phyloP scores from a whole-genome alignment of 2,329 filamentous ascomycete species.

The Huntiella omanensis region DNA sequence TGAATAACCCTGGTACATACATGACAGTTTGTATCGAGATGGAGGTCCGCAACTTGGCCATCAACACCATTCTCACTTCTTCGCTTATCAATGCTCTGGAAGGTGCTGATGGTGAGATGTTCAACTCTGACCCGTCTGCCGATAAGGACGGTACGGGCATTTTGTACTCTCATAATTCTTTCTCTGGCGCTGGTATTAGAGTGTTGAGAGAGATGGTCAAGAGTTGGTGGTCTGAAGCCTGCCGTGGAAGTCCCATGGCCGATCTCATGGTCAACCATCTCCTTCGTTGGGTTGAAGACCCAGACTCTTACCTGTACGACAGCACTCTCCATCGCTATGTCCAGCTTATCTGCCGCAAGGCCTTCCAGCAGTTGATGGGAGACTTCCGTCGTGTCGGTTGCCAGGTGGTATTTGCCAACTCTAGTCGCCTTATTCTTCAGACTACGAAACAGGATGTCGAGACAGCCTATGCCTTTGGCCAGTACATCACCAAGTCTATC shows the following conservation, averaged over 20 bases:
- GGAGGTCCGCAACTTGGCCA: conserved; percentile 80
- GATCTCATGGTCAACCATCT: conserved; percentile 95
- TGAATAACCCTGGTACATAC: conserved; percentile 88
- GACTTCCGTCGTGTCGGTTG: conserved; percentile 92
- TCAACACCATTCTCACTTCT: conserved; percentile 94
- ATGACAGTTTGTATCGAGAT: conserved; percentile 93
- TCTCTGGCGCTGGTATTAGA: conserved; percentile 75
- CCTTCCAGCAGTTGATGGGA: conserved; percentile 88
- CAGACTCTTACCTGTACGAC: conserved; percentile 89
- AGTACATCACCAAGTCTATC: conserved; percentile 96
- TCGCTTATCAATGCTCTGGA: conserved; percentile 94
- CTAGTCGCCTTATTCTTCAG: conserved; percentile 76
- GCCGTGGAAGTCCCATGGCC: conserved; percentile 77
- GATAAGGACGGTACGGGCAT: conserved; percentile 23
- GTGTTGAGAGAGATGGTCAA: conserved; percentile 98
- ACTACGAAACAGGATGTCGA: conserved; percentile 94
- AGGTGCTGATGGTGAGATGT: conserved; percentile 67
- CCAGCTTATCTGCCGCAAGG: conserved; percentile 95
- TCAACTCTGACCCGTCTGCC: conserved; percentile 54
- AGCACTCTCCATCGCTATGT: conserved; percentile 90
- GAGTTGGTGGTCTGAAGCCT: conserved; percentile 92
- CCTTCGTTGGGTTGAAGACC: conserved; percentile 90
- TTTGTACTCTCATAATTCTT: conserved; percentile 36
- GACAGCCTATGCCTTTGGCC: conserved; percentile 88
- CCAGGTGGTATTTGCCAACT: conserved; percentile 84